Percentiles rank a stretch among this genome's conserved stretches.
Conservation (phyloP, 169 alveolate species). For the Eimeria sp. region DNA sequence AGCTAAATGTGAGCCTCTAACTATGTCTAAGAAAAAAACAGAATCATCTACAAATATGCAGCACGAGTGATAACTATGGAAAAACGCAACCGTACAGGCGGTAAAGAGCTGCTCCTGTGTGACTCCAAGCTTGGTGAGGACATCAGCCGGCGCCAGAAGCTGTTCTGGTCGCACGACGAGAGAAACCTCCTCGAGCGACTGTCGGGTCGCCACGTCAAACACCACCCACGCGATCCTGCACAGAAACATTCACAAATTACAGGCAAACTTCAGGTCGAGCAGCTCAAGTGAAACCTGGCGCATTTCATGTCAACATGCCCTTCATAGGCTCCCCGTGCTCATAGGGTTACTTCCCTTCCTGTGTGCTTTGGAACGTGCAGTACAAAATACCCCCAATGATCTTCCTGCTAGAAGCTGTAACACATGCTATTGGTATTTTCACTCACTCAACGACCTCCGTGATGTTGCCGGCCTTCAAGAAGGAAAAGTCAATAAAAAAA, state of each 20-base stretch:
- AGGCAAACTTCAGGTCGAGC: neutral
- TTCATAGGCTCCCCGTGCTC: neutral
- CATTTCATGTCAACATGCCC: neutral
- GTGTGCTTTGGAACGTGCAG: neutral
- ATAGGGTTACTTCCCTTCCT: neutral
- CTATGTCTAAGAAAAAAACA: neutral
- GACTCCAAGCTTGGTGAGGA: constrained; percentile 44
- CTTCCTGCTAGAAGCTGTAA: neutral
- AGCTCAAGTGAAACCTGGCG: neutral
- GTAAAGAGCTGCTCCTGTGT: constrained; percentile 58
- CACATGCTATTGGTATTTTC: neutral
- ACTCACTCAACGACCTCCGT: constrained; percentile 71
- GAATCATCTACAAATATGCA: neutral
- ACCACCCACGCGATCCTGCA: constrained; percentile 59
- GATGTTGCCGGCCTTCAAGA: constrained; percentile 56
- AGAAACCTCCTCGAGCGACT: constrained; percentile 29
- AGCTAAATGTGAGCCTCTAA: neutral
- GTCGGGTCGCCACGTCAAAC: constrained; percentile 50
- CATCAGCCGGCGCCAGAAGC: constrained; percentile 56
- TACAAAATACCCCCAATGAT: neutral
- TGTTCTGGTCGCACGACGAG: constrained; percentile 59
- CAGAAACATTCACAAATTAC: neutral
- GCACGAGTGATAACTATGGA: neutral
- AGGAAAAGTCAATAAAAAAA: constrained; percentile 36
- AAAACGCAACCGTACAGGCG: constrained; percentile 33